Base-by-base conservation (phyloP, 106 monocot genomes). In the Alisma plantagoaquatica region DNA sequence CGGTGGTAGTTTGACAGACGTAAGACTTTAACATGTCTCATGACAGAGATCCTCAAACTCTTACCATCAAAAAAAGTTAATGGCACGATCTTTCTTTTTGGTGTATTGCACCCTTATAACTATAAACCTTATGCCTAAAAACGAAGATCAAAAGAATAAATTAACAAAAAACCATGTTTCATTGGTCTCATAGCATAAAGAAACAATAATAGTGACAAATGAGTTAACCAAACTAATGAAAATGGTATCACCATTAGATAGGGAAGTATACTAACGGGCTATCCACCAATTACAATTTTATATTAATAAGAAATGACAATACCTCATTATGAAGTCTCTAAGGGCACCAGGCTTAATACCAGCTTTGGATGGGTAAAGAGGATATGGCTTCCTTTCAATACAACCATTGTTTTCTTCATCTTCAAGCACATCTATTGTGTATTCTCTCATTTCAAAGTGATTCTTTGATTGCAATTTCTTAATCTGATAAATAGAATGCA, bases 401-500 rank as follows among this genome's bases (percentile, higher is more conserved):
- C 79, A 59, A 16, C 51, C 54, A 71, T 67, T 28, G 9, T n/a
- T 41, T 54, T 85, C 71, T 60, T 73, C 76, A 20, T 74, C 49
- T 29, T 76, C 75, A 57, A 89, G 77, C 68, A 67, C 53, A 48
- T 79, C 89, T 62, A 98, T 72, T 46, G 49, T 82, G 57, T 81
- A 85, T 42, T 98, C 84, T 30, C 69, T 79, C 68, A 98, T 79
- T 60, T 98, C 89, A 79, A 70, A 89, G 63, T 85, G 96, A 49
- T 71, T 61, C 51, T 67, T 33, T 16, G 25, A 7, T 49, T 26
- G 67, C 73, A 81, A 66, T 73, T 84, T 79, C 60, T 70, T 89
- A 18, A 98, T 81, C 94, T 96, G 43, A 10, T n/a, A n/a, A n/a
- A n/a, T n/a, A n/a, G n/a, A n/a, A n/a, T 38, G 14, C n/a, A n/a